Base-by-base conservation (phyloP, 768 basidiomycete genomes). In the Panaeolus papilionaceus region DNA sequence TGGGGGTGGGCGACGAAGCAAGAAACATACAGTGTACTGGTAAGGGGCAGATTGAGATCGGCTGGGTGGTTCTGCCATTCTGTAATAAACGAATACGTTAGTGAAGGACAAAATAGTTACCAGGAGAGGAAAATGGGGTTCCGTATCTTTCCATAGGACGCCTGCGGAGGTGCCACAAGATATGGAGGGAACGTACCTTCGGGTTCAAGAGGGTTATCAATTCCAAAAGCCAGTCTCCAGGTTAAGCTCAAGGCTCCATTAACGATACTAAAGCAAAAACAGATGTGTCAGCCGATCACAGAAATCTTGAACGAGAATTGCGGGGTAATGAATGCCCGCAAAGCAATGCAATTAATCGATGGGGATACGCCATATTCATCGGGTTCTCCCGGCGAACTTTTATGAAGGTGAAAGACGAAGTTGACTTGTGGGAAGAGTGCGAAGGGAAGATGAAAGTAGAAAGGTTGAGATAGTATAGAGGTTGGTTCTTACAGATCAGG, bases 31-130 rank as follows among this genome's bases (percentile, higher is more conserved):
- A 78, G 82, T 63, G 80, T 79, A 33, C 78, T 72, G 0, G 86
- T 86, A 62, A 89, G 70, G 11, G 83, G 86, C 39, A 89, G 76
- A 71, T 85, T 86, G 62, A 87, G 76, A 68, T 83, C 81, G 5
- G 87, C 88, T 0, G 86, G 81, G 72, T 84, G 87, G 66, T 85
- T 77, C 74, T 89, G 87, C 87, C 88, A 89, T 77, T 88, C 88
- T 78, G 65, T 80, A 45, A 14, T 62, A 44, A 54, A 58, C 37
- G n/a, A 14, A 45, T n/a, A 18, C 12, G 2, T n/a, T 20, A 38
- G 40, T 23, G 38, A 58, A 58, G 54, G 10, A 37, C 33, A 58
- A 58, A 37, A 16, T 12, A 37, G 28, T 58, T 28, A 58, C 54
- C 54, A 58, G 54, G 28, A 58, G 54, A 28, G n/a, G 28, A 28